Conservation (phyloP, 2,329 filamentous ascomycete species). For the Cryphonectria japonica region DNA sequence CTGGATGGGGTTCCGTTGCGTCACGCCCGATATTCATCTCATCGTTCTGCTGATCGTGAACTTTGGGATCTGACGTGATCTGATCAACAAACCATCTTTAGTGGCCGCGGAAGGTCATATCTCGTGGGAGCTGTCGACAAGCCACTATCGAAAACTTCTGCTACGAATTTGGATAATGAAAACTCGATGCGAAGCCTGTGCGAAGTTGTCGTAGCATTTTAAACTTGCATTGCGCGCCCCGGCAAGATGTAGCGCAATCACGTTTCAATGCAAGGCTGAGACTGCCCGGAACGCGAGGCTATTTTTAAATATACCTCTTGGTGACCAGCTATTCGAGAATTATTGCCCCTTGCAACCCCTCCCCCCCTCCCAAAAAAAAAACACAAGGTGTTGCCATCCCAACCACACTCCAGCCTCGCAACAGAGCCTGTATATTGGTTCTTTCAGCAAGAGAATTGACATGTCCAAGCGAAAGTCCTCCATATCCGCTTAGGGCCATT, state of each 20-base stretch:
- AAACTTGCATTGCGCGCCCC: not conserved
- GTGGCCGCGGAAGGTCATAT: not conserved
- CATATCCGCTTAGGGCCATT: not conserved
- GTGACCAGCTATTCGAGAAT: not conserved
- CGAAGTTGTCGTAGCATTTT: not conserved
- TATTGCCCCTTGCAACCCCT: too few species aligned
- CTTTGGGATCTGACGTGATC: slow-evolving; percentile 1
- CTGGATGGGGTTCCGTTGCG: not conserved
- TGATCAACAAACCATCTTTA: not conserved
- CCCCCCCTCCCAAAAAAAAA: too few species aligned
- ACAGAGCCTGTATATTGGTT: not conserved
- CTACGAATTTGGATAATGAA: not conserved
- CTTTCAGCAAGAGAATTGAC: not conserved
- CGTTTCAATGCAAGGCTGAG: slow-evolving; percentile 2
- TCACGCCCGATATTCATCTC: not conserved
- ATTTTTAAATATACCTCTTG: not conserved
- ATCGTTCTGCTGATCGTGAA: not conserved
- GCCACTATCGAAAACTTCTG: not conserved
- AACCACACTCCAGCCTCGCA: not conserved
- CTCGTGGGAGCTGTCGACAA: not conserved
- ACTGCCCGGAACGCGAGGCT: not conserved
- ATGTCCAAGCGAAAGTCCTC: not conserved
- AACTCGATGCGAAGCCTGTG: not conserved
- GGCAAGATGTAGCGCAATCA: too few species aligned
- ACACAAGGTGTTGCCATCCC: too few species aligned